Conservation (phyloP, 2,329 filamentous ascomycete genomes). For the Fusarium luffae region DNA sequence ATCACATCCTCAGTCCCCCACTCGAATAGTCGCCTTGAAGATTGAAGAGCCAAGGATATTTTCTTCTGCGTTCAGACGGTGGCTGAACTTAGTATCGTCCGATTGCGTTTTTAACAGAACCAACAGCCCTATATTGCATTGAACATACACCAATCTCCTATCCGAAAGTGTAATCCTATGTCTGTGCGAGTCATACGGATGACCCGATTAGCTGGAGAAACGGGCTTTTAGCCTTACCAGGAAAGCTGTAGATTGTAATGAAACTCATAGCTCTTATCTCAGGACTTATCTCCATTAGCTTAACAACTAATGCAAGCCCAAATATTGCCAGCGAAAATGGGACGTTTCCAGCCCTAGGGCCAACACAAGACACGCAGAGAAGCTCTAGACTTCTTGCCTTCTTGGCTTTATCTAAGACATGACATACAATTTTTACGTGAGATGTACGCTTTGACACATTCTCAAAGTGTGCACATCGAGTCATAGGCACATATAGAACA, state of each 20-base stretch:
- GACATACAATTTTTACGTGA: neutral
- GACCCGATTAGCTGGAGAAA: neutral
- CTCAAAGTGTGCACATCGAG: accelerated
- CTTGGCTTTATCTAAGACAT: neutral
- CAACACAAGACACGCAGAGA: neutral
- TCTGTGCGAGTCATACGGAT: neutral
- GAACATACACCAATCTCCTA: neutral
- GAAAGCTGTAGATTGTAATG: neutral
- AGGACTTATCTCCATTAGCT: neutral
- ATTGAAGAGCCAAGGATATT: neutral
- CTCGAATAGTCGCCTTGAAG: accelerated
- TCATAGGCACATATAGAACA: accelerated
- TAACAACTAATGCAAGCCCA: accelerated
- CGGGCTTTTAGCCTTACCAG: neutral
- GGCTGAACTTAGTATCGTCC: neutral
- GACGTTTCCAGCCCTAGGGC: accelerated
- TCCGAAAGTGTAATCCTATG: neutral
- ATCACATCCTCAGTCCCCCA: neutral
- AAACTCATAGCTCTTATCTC: neutral
- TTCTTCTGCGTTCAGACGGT: neutral
- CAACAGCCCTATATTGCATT: neutral
- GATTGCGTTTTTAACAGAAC: accelerated
- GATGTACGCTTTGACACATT: neutral
- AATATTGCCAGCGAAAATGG: accelerated
- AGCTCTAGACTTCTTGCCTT: neutral